A percentile compares a stretch with the other conserved stretches of the same genome.
Evolutionary conservation across 2,329 filamentous ascomycete species (phyloP).

Genomic region (Penicillium sp.): DNA sequence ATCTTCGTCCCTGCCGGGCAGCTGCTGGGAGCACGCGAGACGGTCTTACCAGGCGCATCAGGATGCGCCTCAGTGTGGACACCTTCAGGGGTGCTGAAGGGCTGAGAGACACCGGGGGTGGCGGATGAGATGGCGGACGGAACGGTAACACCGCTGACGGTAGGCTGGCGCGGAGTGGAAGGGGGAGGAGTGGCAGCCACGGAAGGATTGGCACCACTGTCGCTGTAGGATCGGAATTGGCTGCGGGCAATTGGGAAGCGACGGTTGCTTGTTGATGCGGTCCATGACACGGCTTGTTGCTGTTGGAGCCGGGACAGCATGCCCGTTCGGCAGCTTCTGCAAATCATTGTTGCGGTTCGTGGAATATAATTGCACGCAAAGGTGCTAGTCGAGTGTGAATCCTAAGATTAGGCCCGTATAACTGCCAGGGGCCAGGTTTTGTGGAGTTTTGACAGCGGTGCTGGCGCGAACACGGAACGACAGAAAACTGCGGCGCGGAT

Average conservation of each 20-base stretch:
- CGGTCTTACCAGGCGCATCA: constrained; percentile 27
- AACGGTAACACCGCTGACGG: constrained; percentile 30
- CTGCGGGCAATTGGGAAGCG: constrained; percentile 29
- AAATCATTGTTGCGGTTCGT: constrained; percentile 35
- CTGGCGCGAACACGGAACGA: constrained; percentile 12
- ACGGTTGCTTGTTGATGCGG: constrained; percentile 28
- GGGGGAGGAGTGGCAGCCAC: constrained; percentile 31
- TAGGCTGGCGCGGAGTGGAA: constrained; percentile 32
- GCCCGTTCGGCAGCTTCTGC: constrained; percentile 41
- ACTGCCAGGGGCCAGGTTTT: neutral
- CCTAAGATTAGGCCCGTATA: neutral
- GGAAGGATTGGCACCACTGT: constrained; percentile 27
- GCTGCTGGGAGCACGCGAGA: constrained; percentile 36
- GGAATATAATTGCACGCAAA: neutral
- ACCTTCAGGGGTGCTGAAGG: constrained; percentile 38
- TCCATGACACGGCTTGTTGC: constrained; percentile 27
- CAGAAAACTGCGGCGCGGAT: constrained; percentile 38
- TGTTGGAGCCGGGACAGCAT: constrained; percentile 40
- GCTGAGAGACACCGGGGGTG: constrained; percentile 41
- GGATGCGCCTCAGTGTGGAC: constrained; percentile 29
- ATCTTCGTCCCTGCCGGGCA: constrained; percentile 41
- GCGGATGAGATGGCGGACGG: constrained; percentile 41
- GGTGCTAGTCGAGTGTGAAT: neutral
- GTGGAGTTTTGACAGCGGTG: constrained; percentile 5
- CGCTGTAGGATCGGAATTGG: constrained; percentile 35